phyloP scores from a whole-genome alignment of 192 early-diverging fungal species.

The Backusella luteola region DNA sequence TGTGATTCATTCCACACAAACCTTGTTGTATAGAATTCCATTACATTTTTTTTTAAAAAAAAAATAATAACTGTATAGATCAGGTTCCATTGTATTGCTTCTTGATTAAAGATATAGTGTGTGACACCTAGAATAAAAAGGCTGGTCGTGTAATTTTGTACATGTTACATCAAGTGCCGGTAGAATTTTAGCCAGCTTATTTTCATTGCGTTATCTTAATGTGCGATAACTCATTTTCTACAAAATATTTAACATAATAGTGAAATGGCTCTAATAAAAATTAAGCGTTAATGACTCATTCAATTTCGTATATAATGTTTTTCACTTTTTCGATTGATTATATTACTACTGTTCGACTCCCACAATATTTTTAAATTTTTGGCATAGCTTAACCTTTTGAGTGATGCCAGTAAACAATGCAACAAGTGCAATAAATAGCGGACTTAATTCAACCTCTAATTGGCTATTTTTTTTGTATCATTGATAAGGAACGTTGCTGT shows the following conservation, averaged over 20 bases:
- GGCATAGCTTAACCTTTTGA: too few relatives aligned
- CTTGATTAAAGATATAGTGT: constrained; percentile 56
- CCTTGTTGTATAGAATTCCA: constrained; percentile 25
- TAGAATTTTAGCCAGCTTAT: constrained; percentile 43
- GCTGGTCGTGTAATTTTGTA: constrained; percentile 36
- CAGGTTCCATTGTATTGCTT: constrained; percentile 38
- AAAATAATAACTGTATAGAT: constrained; percentile 46
- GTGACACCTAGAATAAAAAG: constrained; percentile 41
- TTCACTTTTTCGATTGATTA: not conserved
- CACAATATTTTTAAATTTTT: constrained; percentile 23
- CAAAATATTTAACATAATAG: constrained; percentile 58
- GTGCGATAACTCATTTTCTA: constrained; percentile 52
- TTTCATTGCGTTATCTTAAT: constrained; percentile 40
- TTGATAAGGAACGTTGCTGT: too few relatives aligned
- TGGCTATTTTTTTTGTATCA: too few relatives aligned
- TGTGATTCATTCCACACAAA: constrained; percentile 52
- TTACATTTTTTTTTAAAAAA: constrained; percentile 20
- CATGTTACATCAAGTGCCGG: constrained; percentile 47
- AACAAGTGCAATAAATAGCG: too few relatives aligned
- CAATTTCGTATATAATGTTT: not conserved
- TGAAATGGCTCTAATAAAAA: constrained; percentile 48
- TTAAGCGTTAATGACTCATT: not conserved
- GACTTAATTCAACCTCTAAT: too few relatives aligned
- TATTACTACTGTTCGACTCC: constrained; percentile 38
- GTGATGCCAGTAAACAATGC: too few relatives aligned